phyloP scores from a whole-genome alignment of 345 rosid species.

The Hibiscus tridactylites region DNA sequence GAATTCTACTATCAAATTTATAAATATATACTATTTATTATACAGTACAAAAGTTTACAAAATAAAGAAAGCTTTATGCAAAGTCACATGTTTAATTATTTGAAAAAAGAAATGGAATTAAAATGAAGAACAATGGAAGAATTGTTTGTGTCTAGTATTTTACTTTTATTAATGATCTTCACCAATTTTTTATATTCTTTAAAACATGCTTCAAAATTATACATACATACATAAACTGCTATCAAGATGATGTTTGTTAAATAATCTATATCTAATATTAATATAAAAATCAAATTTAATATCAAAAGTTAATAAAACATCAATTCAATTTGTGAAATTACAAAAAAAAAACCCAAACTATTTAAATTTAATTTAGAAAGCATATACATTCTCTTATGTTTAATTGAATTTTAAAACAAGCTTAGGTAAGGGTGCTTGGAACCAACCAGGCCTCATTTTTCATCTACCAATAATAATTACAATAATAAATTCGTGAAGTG shows the following conservation, averaged over 20 bases:
- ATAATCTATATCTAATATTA: no score
- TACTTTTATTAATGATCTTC: not conserved
- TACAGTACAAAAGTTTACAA: no score
- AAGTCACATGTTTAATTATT: conserved; percentile 24
- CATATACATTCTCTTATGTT: no score
- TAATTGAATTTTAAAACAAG: not conserved
- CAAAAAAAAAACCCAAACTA: no score
- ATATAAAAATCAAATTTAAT: no score
- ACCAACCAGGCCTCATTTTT: not conserved
- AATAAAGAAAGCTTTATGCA: not conserved
- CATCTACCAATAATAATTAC: not conserved
- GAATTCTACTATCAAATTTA: not conserved
- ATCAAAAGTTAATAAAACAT: no score
- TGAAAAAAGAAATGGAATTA: not conserved
- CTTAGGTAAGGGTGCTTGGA: not conserved
- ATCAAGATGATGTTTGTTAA: no score
- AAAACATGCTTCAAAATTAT: no score
- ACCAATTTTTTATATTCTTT: no score
- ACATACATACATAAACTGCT: no score
- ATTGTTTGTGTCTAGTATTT: not conserved
- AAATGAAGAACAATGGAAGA: not conserved
- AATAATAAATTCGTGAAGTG: not conserved
- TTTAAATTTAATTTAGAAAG: no score
- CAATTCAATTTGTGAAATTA: not conserved
- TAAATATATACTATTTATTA: not conserved